Conservation (phyloP, 345 rosid species). For the Salix koriyanagi region DNA sequence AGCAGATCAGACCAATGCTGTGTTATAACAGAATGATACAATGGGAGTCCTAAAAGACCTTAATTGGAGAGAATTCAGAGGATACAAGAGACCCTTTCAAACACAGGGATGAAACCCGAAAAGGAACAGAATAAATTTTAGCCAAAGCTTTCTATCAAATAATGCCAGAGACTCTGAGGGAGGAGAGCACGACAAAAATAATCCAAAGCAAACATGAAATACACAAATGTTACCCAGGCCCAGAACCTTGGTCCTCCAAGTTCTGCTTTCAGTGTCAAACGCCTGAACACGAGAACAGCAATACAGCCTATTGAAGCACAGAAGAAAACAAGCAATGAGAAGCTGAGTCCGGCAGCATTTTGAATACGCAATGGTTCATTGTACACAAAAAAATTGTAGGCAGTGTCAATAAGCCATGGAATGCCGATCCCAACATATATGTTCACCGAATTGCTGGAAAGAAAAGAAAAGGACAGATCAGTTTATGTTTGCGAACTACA, state of each 20-base stretch:
- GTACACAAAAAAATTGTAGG: conserved; percentile 67
- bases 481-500: neutral
- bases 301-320: conserved; percentile 74
- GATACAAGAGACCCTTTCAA: neutral
- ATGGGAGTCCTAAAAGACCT: neutral
- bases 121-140: neutral
- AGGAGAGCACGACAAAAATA: conserved; percentile 69
- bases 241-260: conserved; percentile 83
- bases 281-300: conserved; percentile 64
- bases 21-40: neutral
- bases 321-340: conserved; percentile 79
- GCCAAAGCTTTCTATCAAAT: conserved; percentile 30
- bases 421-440: conserved; percentile 87
- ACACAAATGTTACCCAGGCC: conserved; percentile 72
- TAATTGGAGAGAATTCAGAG: neutral
- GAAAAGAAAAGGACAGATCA: neutral
- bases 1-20: neutral
- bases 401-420: conserved; percentile 90
- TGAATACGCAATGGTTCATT: conserved; percentile 60
- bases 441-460: conserved; percentile 83
- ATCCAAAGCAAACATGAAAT: conserved; percentile 77
- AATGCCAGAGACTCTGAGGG: conserved; percentile 59
- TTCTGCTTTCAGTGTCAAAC: conserved; percentile 72
- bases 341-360: conserved; percentile 69
- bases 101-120: neutral